Conservation (phyloP, 192 early-diverging fungal species). For the Coemansia sp. region DNA sequence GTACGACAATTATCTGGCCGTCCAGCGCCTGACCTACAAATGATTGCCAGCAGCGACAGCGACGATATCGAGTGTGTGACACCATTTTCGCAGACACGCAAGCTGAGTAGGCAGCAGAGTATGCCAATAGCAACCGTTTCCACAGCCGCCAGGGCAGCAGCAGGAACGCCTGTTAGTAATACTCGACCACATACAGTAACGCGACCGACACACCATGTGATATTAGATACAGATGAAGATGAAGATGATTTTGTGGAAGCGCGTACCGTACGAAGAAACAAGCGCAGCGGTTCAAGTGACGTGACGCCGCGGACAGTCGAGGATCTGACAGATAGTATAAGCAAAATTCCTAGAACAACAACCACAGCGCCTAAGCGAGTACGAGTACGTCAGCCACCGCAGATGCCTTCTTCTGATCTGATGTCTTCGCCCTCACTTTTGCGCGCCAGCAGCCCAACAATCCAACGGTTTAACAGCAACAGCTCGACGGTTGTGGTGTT, state of each 20-base stretch:
- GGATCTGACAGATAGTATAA: neutral
- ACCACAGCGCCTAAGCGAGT: constrained; percentile 3
- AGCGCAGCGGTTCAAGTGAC: neutral
- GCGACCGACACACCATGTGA: neutral
- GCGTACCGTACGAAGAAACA: neutral
- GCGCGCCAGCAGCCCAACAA: constrained; percentile 40
- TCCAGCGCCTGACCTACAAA: constrained; percentile 1
- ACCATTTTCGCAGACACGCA: constrained; percentile 2
- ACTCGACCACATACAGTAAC: neutral
- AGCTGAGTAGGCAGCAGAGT: too few relatives aligned
- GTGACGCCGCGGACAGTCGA: neutral
- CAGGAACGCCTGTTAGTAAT: constrained; percentile 2
- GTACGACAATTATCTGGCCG: neutral
- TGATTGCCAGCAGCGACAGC: constrained; percentile 26
- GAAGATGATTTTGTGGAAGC: constrained; percentile 31
- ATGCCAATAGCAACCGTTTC: too few relatives aligned
- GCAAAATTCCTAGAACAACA: neutral
- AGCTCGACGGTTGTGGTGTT: constrained; percentile 9
- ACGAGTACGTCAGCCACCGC: neutral
- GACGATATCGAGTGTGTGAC: constrained; percentile 26
- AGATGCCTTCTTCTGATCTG: neutral
- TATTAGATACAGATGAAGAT: constrained; percentile 2
- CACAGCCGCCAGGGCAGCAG: neutral
- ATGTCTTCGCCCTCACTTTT: constrained; percentile 41
- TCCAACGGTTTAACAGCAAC: constrained; percentile 28